Evolutionary conservation across 306 rosid species (phyloP).

Genomic region (Argentina anserina): DNA sequence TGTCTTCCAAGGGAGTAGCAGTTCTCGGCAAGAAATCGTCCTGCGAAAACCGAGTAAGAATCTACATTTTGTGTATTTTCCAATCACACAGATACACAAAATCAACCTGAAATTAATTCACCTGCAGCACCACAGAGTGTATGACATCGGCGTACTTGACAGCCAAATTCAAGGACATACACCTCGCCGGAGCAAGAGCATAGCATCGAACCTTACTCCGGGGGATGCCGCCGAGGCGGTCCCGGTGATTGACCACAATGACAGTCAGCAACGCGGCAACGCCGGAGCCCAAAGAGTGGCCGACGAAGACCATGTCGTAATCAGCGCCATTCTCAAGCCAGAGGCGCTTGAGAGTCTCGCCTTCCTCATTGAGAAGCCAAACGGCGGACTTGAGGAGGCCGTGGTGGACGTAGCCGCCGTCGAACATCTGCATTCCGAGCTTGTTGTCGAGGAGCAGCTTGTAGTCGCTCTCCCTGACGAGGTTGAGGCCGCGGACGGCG

Average conservation of each 20-base stretch:
- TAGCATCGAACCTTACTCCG: conserved; percentile 63
- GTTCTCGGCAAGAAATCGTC: conserved; percentile 99
- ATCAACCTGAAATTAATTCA: not conserved
- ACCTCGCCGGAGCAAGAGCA: conserved; percentile 84
- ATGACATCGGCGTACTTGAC: conserved; percentile 91
- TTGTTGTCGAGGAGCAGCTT: conserved; percentile 54
- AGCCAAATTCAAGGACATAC: conserved; percentile 93
- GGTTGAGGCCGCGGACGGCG: conserved; percentile 76
- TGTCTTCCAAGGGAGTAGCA: conserved; percentile 87
- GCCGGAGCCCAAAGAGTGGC: conserved; percentile 90
- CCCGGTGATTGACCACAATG: conserved; percentile 59
- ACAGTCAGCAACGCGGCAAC: conserved; percentile 73
- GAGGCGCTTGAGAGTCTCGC: conserved; percentile 57
- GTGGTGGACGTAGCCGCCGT: conserved; percentile 83
- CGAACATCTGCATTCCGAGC: conserved; percentile 78
- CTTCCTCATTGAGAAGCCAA: conserved; percentile 73
- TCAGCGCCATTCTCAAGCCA: conserved; percentile 65
- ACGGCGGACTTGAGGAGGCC: conserved; percentile 75
- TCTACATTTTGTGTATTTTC: no score
- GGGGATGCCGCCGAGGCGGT: conserved; percentile 59
- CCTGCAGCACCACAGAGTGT: conserved; percentile 81
- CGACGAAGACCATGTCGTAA: conserved; percentile 70
- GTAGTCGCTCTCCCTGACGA: conserved; percentile 70
- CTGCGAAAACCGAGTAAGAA: no score
- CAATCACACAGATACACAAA: not conserved